These are phyloP conservation scores for Vanrija sp. DNA, from an alignment of 1,284 basidiomycete species.

Conservation along the genomic window DNA sequence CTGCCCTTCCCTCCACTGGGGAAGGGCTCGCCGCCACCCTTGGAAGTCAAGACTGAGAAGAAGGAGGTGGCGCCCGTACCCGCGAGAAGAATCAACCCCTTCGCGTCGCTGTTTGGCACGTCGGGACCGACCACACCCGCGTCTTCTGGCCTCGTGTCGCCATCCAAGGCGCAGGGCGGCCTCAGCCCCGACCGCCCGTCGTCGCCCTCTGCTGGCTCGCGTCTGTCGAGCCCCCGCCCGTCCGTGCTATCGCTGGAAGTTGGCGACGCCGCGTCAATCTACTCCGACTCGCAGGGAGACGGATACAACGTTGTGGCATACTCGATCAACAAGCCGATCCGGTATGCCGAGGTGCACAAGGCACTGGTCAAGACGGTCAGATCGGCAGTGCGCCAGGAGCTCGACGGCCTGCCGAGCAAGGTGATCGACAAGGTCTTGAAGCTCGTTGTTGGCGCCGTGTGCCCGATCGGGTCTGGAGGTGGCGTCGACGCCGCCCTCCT, in stretches of 20 bases:
- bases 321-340: conserved; percentile 40
- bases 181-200: conserved; percentile 46
- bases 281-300: conserved; percentile 22
- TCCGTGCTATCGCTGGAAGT: conserved; percentile 31
- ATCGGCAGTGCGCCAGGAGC: conserved; percentile 56
- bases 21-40: conserved; percentile 12
- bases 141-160: neutral
- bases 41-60: conserved; percentile 13
- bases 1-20: conserved; percentile 64
- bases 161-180: neutral
- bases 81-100: conserved; percentile 36
- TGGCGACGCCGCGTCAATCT: conserved; percentile 16
- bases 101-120: conserved; percentile 43
- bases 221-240: conserved; percentile 26
- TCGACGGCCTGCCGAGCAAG: conserved; percentile 58
- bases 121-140: conserved; percentile 1
- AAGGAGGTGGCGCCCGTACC: conserved; percentile 9
- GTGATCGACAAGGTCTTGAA: conserved; percentile 59
- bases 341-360: conserved; percentile 56
- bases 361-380: conserved; percentile 60
- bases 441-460: conserved; percentile 33
- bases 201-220: conserved; percentile 12
- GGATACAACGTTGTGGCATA: conserved; percentile 44
- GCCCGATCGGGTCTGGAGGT: conserved; percentile 10
- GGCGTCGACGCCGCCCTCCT: conserved; percentile 22